Evolutionary conservation across 495 filamentous ascomycete genomes (phyloP).

Genomic region (Aspergillus olivimuriae): DNA sequence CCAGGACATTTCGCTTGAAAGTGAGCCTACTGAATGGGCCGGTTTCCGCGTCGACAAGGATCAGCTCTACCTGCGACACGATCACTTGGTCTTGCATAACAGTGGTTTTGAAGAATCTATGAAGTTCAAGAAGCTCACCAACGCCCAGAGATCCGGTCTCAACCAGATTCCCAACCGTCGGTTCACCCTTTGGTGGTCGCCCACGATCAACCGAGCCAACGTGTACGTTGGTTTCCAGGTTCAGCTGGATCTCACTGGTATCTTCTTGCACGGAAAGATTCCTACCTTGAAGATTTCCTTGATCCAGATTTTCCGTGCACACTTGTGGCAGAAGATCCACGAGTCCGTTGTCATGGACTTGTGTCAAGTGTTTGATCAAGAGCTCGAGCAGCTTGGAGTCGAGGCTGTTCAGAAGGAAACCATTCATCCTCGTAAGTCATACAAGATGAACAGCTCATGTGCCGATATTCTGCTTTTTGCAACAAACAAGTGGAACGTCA

Average conservation of each 20-base stretch:
- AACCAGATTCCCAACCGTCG: conserved; percentile 99
- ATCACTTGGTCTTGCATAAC: conserved; percentile 40
- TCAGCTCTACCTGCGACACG: conserved; percentile 44
- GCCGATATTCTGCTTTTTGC: conserved; percentile 97
- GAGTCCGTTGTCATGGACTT: conserved; percentile 99
- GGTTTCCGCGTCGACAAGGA: conserved; percentile 43
- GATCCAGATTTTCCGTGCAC: conserved; percentile 99
- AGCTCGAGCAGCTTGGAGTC: conserved; percentile 91
- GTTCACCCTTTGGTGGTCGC: conserved; percentile 98
- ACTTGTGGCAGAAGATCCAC: conserved; percentile 99
- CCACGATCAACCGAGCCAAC: conserved; percentile 60
- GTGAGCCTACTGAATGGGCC: conserved; percentile 31
- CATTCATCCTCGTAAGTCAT: conserved; percentile 98
- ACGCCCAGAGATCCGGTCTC: conserved; percentile 95
- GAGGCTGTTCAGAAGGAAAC: conserved; percentile 99
- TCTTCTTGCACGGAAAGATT: conserved; percentile 99
- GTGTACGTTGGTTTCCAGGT: conserved; percentile 92
- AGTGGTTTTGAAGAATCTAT: conserved; percentile 73
- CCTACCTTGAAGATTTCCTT: conserved; percentile 97
- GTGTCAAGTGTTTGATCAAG: conserved; percentile 99
- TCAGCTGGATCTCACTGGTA: conserved; percentile 95
- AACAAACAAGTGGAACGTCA: conserved; percentile 98
- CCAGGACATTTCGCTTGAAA: conserved; percentile 34
- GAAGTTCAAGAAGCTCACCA: conserved; percentile 99
- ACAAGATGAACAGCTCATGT: conserved; percentile 99